Percentiles rank a stretch among this genome's conserved stretches.
Evolutionary conservation across 1,284 basidiomycete genomes (phyloP).

Genomic region (Thelephora terrestris): DNA sequence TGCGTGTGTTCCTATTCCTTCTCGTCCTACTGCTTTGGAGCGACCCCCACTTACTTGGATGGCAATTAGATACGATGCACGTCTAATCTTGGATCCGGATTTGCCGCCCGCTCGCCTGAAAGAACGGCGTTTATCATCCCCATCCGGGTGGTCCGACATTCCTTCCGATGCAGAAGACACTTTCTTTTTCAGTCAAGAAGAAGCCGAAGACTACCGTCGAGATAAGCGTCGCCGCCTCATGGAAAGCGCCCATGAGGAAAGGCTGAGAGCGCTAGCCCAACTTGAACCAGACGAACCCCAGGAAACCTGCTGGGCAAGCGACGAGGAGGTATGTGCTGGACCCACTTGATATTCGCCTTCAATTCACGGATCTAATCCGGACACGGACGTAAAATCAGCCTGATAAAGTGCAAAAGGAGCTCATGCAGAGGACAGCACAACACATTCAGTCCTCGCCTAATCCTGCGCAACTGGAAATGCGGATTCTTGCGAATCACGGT

Average conservation of each 20-base stretch:
- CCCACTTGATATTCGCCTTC: background rate
- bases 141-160: conserved; percentile 69
- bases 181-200: conserved; percentile 62
- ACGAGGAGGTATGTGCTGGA: conserved; percentile 49
- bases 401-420: conserved; percentile 45
- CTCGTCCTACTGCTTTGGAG: conserved; percentile 7
- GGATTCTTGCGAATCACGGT: conserved; percentile 81
- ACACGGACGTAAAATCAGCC: conserved; percentile 36
- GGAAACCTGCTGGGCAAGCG: conserved; percentile 56
- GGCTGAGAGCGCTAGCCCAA: conserved; percentile 47
- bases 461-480: conserved; percentile 69
- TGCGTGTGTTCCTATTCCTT: conserved; percentile 9
- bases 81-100: conserved; percentile 51
- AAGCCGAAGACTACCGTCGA: conserved; percentile 53
- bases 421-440: conserved; percentile 69
- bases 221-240: conserved; percentile 57
- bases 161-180: conserved; percentile 77
- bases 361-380: background rate
- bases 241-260: conserved; percentile 49
- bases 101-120: conserved; percentile 2
- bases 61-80: conserved; percentile 61
- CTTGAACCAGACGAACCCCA: conserved; percentile 30
- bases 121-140: conserved; percentile 26
- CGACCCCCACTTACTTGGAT: conserved; percentile 4
- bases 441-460: conserved; percentile 64